Evolutionary conservation across 331 rosid genomes (phyloP).

Genomic region (Erythrophleum ivorense): DNA sequence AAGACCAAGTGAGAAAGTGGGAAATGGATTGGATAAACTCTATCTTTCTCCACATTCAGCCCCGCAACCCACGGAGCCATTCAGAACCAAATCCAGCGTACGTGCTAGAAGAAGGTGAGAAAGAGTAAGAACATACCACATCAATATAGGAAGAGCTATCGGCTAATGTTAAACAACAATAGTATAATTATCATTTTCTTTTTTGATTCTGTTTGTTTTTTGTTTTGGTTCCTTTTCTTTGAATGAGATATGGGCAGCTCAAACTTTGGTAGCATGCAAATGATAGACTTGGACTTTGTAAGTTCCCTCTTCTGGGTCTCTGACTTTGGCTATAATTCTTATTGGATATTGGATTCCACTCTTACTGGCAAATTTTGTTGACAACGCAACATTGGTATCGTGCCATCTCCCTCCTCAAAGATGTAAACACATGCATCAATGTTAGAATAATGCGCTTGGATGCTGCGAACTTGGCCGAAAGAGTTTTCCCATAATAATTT

Average conservation of each 20-base stretch:
- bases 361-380: constrained; percentile 27
- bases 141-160: not conserved
- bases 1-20: constrained; percentile 51
- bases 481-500: constrained; percentile 37
- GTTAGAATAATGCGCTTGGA: constrained; percentile 43
- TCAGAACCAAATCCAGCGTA: not conserved
- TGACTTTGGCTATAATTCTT: constrained; percentile 40
- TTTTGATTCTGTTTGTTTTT: constrained; percentile 1
- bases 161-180: not conserved
- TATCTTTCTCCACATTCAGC: constrained; percentile 64
- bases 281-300: constrained; percentile 32
- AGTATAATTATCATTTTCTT: constrained; percentile 1
- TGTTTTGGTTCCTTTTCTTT: not conserved
- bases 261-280: constrained; percentile 25
- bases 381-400: constrained; percentile 27
- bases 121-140: constrained; percentile 7
- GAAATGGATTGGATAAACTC: constrained; percentile 60
- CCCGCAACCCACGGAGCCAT: constrained; percentile 31
- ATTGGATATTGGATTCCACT: constrained; percentile 41
- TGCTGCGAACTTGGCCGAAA: constrained; percentile 57
- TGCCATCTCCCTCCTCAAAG: constrained; percentile 38
- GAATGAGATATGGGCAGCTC: not conserved
- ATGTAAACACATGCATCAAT: constrained; percentile 11
- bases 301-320: constrained; percentile 6
- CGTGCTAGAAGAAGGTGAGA: not conserved